These are phyloP conservation scores for Solanum bukasovii DNA, from an alignment of 257 asterid species.

Conservation along the genomic window DNA sequence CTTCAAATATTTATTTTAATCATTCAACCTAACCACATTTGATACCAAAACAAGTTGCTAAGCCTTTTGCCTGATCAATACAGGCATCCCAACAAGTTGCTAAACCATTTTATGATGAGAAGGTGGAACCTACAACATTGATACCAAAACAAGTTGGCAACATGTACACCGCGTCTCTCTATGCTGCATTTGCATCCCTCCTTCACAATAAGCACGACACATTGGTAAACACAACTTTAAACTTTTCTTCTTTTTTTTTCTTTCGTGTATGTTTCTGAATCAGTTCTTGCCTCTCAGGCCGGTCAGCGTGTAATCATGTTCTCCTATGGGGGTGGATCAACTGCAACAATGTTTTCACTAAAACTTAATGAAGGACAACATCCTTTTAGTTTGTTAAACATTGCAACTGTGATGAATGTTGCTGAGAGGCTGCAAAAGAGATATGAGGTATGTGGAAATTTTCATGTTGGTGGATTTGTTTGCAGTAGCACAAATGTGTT, in stretches of 20 bases:
- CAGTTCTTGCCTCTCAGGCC: slow-evolving; percentile 27
- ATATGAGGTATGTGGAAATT: slow-evolving; percentile 51
- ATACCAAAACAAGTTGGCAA: no score
- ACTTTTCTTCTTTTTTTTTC: neutral
- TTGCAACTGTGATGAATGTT: slow-evolving; percentile 63
- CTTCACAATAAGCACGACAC: slow-evolving; percentile 58
- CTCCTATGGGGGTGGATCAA: slow-evolving; percentile 85
- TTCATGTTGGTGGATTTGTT: neutral
- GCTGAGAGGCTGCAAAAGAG: slow-evolving; percentile 65
- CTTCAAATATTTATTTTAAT: no score
- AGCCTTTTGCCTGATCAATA: no score
- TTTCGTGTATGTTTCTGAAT: neutral
- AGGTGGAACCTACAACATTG: no score
- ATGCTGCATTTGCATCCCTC: slow-evolving; percentile 92
- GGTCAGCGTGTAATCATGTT: slow-evolving; percentile 81
- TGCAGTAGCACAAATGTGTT: neutral
- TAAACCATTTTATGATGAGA: no score
- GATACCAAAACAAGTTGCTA: no score
- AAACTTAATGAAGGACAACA: slow-evolving; percentile 57
- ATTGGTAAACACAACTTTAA: slow-evolving; percentile 35
- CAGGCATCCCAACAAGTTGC: no score
- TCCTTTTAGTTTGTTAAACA: slow-evolving; percentile 79
- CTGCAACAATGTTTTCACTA: slow-evolving; percentile 86
- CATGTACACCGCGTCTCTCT: slow-evolving; percentile 18
- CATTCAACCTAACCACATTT: no score